phyloP scores from a whole-genome alignment of 2,329 filamentous ascomycete species.

The Colletotrichum caudatum region DNA sequence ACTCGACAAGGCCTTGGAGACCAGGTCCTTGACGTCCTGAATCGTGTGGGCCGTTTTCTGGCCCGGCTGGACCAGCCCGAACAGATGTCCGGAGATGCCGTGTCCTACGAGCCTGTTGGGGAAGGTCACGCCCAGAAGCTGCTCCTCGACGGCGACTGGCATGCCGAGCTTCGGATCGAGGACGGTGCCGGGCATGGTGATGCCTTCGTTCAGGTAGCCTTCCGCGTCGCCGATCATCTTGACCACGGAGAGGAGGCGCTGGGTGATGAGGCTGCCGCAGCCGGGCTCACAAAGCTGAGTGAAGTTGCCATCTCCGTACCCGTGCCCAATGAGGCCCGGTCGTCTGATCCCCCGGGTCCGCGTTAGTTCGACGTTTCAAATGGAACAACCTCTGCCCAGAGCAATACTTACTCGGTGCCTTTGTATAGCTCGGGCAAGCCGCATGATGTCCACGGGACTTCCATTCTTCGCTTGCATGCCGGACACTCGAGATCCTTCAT shows the following conservation, averaged over 20 bases:
- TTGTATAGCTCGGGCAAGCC: constrained; percentile 49
- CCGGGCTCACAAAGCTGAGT: constrained; percentile 56
- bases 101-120: constrained; percentile 69
- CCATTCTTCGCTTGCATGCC: constrained; percentile 57
- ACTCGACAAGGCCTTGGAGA: constrained; percentile 61
- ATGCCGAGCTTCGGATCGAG: constrained; percentile 65
- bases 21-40: constrained; percentile 60
- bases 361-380: background rate
- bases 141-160: constrained; percentile 51
- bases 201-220: constrained; percentile 57
- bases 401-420: constrained; percentile 45
- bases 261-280: constrained; percentile 65
- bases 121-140: constrained; percentile 57
- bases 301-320: constrained; percentile 72
- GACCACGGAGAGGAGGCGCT: constrained; percentile 69
- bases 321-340: constrained; percentile 59
- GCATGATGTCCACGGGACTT: constrained; percentile 72
- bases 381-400: too few relatives aligned
- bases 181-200: constrained; percentile 77
- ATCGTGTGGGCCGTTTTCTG: constrained; percentile 57
- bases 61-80: constrained; percentile 52
- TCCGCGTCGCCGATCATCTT: constrained; percentile 72
- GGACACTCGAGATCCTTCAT: constrained; percentile 67
- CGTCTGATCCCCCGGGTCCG: background rate
- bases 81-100: constrained; percentile 57